Percentiles rank a stretch among this genome's conserved stretches.
phyloP scores from a whole-genome alignment of 768 basidiomycete species.

The Xerocomellus chrysenteron region DNA sequence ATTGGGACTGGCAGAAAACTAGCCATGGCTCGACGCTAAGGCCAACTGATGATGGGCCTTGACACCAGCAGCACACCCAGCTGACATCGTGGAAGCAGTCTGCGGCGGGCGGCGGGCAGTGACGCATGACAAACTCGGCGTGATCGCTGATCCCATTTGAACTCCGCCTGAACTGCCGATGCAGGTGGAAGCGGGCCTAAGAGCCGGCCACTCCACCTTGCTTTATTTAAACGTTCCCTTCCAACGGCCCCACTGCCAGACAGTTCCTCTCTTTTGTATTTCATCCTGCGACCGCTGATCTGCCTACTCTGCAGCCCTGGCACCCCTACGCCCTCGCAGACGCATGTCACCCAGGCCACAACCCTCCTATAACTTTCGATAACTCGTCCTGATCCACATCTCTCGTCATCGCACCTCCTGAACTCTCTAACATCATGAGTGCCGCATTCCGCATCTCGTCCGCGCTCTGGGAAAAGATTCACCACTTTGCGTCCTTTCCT shows the following conservation, averaged over 20 bases:
- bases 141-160: no score
- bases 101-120: no score
- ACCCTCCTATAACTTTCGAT: slow-evolving; percentile 8
- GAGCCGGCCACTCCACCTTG: not conserved
- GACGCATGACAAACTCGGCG: no score
- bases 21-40: no score
- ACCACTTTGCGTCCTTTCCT: slow-evolving; percentile 88
- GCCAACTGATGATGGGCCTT: no score
- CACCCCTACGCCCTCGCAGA: slow-evolving; percentile 17
- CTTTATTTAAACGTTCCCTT: not conserved
- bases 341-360: slow-evolving; percentile 19
- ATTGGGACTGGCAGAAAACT: not conserved
- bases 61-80: no score
- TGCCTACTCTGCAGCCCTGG: slow-evolving; percentile 16
- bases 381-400: slow-evolving; percentile 4
- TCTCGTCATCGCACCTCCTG: not conserved
- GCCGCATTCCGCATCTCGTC: slow-evolving; percentile 66
- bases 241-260: no score
- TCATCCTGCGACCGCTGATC: slow-evolving; percentile 4
- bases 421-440: slow-evolving; percentile 31
- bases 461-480: slow-evolving; percentile 85
- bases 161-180: no score
- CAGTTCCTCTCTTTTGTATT: not conserved
- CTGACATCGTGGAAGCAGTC: no score
- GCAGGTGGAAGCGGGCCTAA: no score